These are phyloP conservation scores for Plasmodiophora brassicae DNA, from an alignment of 208 protist species.

Conservation along the genomic window DNA sequence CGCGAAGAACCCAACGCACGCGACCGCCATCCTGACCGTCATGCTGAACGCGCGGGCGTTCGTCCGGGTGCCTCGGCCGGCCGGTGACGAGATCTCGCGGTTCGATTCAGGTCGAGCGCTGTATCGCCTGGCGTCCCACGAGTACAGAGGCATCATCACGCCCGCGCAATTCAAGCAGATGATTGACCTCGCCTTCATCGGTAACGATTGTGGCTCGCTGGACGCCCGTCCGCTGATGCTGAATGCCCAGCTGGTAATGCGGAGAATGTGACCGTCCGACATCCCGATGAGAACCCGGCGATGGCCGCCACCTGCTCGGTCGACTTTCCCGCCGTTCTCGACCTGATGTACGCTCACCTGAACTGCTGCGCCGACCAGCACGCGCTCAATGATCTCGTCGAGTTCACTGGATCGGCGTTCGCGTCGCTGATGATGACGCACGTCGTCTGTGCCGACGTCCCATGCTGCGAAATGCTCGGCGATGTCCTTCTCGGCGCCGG, in stretches of 20 bases:
- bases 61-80: no score
- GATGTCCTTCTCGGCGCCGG: not conserved
- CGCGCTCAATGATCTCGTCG: not conserved
- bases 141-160: no score
- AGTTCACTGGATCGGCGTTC: not conserved
- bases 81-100: no score
- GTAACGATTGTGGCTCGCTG: no score
- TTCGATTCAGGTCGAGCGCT: no score
- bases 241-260: not conserved
- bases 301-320: no score
- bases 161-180: no score
- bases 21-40: not conserved
- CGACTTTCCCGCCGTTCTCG: not conserved
- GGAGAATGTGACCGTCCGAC: not conserved
- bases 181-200: no score
- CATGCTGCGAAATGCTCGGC: not conserved
- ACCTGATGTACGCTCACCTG: not conserved
- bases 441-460: not conserved
- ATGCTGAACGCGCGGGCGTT: not conserved
- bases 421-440: not conserved
- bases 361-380: not conserved
- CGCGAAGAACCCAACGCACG: not conserved
- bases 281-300: not conserved
- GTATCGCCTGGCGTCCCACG: no score
- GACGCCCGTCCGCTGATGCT: not conserved